Evolutionary conservation across 1,139 yeast genomes (phyloP).

Genomic region (Scheffersomyces insectosa): DNA sequence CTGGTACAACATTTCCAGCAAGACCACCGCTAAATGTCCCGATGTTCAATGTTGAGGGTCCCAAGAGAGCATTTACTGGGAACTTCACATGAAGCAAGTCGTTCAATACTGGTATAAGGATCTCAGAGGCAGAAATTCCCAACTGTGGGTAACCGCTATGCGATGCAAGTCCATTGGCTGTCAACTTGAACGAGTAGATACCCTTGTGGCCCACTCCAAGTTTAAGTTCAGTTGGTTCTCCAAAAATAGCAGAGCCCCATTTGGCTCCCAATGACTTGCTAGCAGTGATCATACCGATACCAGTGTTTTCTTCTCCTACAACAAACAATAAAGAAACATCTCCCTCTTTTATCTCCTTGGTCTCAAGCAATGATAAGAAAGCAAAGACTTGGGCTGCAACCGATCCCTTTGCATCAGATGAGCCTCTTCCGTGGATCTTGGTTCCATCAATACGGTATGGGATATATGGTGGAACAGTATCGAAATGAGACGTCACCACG

Average conservation of each 20-base stretch:
- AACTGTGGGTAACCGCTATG: conserved; percentile 74
- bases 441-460: conserved; percentile 53
- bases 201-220: conserved; percentile 76
- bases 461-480: conserved; percentile 70
- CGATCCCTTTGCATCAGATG: conserved; percentile 69
- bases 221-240: conserved; percentile 73
- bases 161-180: conserved; percentile 57
- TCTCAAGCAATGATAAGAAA: conserved; percentile 41
- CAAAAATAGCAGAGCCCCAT: conserved; percentile 68
- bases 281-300: conserved; percentile 58
- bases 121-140: conserved; percentile 64
- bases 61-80: conserved; percentile 56
- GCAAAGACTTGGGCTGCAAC: conserved; percentile 65
- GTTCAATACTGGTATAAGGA: conserved; percentile 51
- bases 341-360: conserved; percentile 44
- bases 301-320: conserved; percentile 68
- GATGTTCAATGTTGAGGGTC: conserved; percentile 62
- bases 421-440: conserved; percentile 62
- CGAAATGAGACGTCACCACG: conserved; percentile 64
- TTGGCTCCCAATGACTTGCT: conserved; percentile 35
- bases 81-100: conserved; percentile 33
- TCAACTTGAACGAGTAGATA: conserved; percentile 38
- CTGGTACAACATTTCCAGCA: conserved; percentile 66
- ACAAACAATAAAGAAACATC: conserved; percentile 63
- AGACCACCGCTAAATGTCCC: conserved; percentile 61